These are phyloP conservation scores for Elsinoe arachidis DNA, from an alignment of 2,329 filamentous ascomycete genomes.

Conservation along the genomic window DNA sequence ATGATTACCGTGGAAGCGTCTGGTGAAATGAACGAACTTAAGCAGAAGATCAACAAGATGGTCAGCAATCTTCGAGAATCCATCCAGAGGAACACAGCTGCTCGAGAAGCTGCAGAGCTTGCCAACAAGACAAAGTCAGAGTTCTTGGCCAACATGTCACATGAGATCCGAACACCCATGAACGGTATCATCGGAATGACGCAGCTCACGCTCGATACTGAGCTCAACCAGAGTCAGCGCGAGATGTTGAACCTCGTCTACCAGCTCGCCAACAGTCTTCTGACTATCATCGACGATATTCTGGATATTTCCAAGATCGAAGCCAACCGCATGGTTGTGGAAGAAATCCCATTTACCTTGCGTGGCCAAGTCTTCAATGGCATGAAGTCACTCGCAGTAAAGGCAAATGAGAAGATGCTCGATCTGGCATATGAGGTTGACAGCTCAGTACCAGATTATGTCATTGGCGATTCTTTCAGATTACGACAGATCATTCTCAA, in stretches of 20 bases:
- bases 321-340: conserved; percentile 95
- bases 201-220: conserved; percentile 85
- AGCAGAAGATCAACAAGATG: conserved; percentile 99
- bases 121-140: conserved; percentile 98
- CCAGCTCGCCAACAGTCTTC: conserved; percentile 86
- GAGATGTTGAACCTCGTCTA: conserved; percentile 99
- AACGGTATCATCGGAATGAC: conserved; percentile 99
- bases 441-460: conserved; percentile 85
- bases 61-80: conserved; percentile 90
- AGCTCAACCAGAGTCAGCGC: conserved; percentile 87
- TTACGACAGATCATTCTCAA: conserved; percentile 95
- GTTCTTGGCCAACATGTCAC: conserved; percentile 97
- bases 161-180: conserved; percentile 96
- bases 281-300: conserved; percentile 89
- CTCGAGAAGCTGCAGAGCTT: conserved; percentile 88
- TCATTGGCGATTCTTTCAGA: conserved; percentile 93
- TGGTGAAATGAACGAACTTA: conserved; percentile 97
- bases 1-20: conserved; percentile 94
- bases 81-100: conserved; percentile 93
- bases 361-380: conserved; percentile 95
- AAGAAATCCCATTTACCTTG: conserved; percentile 92
- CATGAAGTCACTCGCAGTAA: conserved; percentile 90
- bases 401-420: conserved; percentile 90
- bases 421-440: conserved; percentile 91
- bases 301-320: conserved; percentile 70